Evolutionary conservation across 2,329 filamentous ascomycete species (phyloP), one percentile per base, ranked within the genome.

Genomic region (Torrubiella hemipterigena): DNA sequence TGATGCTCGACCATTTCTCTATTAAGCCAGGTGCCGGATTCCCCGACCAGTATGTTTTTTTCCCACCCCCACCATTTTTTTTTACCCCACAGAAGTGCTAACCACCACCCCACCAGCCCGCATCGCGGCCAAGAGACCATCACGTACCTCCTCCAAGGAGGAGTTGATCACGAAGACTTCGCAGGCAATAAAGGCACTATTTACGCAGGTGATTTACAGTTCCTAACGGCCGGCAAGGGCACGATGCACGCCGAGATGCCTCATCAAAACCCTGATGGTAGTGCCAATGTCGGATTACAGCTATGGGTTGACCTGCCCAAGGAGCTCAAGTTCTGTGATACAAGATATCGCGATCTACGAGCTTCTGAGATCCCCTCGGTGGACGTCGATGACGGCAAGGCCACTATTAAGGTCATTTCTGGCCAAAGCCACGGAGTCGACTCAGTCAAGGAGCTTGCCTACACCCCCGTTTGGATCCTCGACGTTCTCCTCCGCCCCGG

Each of bases 191-290:
- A 69, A 30, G 91, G 89, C 35, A 91, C 81, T 4, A 84, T 96
- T 43, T 69, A 79, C 38, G 59, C 81, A 0, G 89, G 89, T n/a
- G 89, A 95, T 51, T 61, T 96, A 29, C 89, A 96, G 52, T 96
- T 96, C 67, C 96, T 96, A 91, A 95, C 89, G 0, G 89, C 89
- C 1, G 89, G 89, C 4, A 66, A 70, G 14, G 89, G 89, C 25
- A 93, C 96, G 46, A 81, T 95, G 55, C 91, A 96, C 56, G 84
- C 87, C 22, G 89, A 96, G 59, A 95, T 96, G 86, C 89, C 89
- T 8, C 70, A 73, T 33, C 74, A 82, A 49, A 84, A 85, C 50
- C 53, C 67, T 1, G 82, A 91, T 51, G 83, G 83, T 30, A 72
- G 65, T 34, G 63, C 79, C 36, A 94, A 87, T 53, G 69, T 93